A percentile compares a stretch with the other conserved stretches of the same genome.
Conservation (phyloP, 805 yeast species). For the Saccharomyces jurei region DNA sequence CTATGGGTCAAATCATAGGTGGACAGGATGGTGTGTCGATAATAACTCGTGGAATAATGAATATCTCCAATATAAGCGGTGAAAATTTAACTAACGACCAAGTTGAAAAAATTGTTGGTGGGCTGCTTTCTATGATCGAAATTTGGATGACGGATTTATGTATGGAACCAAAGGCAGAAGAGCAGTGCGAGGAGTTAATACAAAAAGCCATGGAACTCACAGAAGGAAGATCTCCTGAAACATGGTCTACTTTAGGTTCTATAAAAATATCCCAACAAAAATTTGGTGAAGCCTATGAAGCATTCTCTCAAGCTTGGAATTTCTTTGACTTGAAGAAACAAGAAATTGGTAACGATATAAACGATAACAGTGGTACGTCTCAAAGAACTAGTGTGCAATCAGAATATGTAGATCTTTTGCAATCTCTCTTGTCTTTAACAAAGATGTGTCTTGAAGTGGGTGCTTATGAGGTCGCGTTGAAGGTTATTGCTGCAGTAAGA, state of each 20-base stretch:
- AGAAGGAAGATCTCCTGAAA: conserved; percentile 55
- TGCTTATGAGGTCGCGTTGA: conserved; percentile 53
- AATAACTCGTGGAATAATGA: conserved; percentile 54
- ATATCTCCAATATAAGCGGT: conserved; percentile 20
- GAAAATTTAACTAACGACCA: conserved; percentile 32
- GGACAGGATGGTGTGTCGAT: conserved; percentile 63
- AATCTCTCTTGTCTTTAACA: conserved; percentile 64
- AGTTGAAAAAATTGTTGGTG: conserved; percentile 60
- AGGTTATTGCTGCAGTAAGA: conserved; percentile 57
- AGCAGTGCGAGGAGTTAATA: conserved; percentile 65
- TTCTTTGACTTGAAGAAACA: conserved; percentile 49
- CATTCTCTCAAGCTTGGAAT: conserved; percentile 64
- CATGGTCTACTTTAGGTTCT: conserved; percentile 75
- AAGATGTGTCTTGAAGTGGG: conserved; percentile 75
- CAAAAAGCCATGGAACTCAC: conserved; percentile 55
- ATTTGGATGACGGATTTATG: conserved; percentile 97
- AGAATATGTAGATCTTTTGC: conserved; percentile 59
- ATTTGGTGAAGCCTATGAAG: conserved; percentile 61
- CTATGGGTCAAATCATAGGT: conserved; percentile 86
- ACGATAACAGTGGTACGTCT: conserved; percentile 24
- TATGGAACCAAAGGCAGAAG: conserved; percentile 86
- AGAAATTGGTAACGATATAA: conserved; percentile 36
- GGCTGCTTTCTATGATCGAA: conserved; percentile 78
- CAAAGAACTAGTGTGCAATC: conserved; percentile 10
- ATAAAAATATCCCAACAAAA: conserved; percentile 83